Conservation (phyloP, 1,139 yeast genomes). For the Kazachstania sp. region DNA sequence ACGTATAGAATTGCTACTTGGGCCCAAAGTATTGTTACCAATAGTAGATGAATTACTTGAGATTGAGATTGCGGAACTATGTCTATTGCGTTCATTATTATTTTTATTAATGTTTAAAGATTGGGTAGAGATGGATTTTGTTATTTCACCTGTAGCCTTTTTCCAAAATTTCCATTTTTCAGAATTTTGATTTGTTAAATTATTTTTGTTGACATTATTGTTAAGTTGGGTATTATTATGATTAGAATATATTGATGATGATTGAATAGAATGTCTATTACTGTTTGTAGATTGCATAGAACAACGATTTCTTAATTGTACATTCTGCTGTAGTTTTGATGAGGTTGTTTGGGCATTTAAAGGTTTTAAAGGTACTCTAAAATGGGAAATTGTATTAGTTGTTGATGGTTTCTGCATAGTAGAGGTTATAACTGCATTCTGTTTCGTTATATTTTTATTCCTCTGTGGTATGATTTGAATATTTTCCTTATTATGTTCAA, state of each 20-base stretch:
- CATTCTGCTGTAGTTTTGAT: neutral
- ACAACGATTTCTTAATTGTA: neutral
- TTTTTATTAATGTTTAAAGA: neutral
- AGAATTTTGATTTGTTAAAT: slow-evolving; percentile 2
- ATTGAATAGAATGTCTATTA: neutral
- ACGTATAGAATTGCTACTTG: slow-evolving; percentile 10
- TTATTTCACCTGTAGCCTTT: slow-evolving; percentile 6
- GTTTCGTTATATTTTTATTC: neutral
- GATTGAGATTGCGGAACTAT: neutral
- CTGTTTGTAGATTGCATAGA: neutral
- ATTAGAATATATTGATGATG: slow-evolving; percentile 1
- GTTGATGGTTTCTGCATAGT: neutral
- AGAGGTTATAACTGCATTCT: neutral
- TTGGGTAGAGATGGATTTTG: slow-evolving; percentile 3
- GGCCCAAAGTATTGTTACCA: neutral
- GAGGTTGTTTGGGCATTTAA: neutral
- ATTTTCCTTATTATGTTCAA: slow-evolving; percentile 6
- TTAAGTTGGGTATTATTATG: neutral
- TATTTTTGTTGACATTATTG: neutral
- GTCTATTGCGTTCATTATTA: too few species aligned
- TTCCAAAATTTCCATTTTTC: slow-evolving; percentile 32
- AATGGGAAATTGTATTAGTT: slow-evolving; percentile 3
- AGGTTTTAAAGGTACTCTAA: slow-evolving; percentile 11
- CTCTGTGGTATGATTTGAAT: neutral
- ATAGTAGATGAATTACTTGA: neutral